Evolutionary conservation across 1,284 basidiomycete genomes (phyloP).

Genomic region (Grifola frondosa): DNA sequence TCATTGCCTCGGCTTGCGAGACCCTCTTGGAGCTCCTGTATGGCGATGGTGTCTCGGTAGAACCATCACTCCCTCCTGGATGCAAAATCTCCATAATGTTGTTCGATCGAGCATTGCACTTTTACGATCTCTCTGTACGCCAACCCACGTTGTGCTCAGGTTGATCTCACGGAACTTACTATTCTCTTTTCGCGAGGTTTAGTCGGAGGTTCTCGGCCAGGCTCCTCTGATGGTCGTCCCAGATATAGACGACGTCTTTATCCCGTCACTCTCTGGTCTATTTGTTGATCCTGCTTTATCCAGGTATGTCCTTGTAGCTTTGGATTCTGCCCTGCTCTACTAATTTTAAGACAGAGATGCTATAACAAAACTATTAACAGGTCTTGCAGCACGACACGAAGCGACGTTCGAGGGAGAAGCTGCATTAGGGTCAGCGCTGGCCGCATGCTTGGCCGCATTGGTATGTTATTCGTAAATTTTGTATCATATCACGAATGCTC

Average conservation of each 20-base stretch:
- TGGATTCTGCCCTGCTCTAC: neutral
- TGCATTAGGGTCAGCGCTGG: slow-evolving; percentile 80
- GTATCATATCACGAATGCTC: too few relatives aligned
- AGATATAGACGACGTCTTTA: slow-evolving; percentile 90
- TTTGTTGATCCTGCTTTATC: slow-evolving; percentile 80
- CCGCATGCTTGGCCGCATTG: slow-evolving; percentile 72
- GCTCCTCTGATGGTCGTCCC: slow-evolving; percentile 83
- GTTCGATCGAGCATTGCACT: slow-evolving; percentile 83
- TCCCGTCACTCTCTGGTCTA: slow-evolving; percentile 76
- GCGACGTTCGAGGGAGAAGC: slow-evolving; percentile 51
- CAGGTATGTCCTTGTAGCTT: slow-evolving; percentile 43
- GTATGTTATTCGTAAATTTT: too few relatives aligned
- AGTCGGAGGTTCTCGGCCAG: slow-evolving; percentile 54
- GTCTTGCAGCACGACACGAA: slow-evolving; percentile 68
- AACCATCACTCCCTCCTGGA: slow-evolving; percentile 52
- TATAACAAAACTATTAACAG: slow-evolving; percentile 64
- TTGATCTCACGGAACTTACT: slow-evolving; percentile 6
- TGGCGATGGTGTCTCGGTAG: slow-evolving; percentile 43
- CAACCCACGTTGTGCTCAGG: slow-evolving; percentile 1
- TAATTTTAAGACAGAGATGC: slow-evolving; percentile 40
- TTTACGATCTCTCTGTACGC: slow-evolving; percentile 87
- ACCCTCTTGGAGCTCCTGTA: slow-evolving; percentile 71
- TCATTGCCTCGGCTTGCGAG: slow-evolving; percentile 71
- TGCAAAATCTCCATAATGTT: slow-evolving; percentile 79
- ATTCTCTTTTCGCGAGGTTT: slow-evolving; percentile 11